Conservation (phyloP, 805 yeast genomes). For the Ascoidea tarda region DNA sequence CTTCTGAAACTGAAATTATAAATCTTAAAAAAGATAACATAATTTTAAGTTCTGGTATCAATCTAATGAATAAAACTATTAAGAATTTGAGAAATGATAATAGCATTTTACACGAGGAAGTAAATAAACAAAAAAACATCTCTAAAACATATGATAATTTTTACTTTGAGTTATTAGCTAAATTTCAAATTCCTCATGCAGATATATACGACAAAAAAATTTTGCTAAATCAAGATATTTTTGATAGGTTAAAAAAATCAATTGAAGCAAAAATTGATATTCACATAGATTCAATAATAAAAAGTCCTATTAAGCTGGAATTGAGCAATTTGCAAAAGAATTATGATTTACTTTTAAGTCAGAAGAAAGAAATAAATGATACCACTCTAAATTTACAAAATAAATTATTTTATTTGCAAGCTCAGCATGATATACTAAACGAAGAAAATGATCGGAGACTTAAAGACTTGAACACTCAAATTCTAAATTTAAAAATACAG, state of each 20-base stretch:
- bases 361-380: too few relatives aligned
- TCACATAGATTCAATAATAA: too few relatives aligned
- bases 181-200: background rate
- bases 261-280: background rate
- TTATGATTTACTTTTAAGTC: background rate
- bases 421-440: background rate
- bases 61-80: too few relatives aligned
- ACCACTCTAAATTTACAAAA: too few relatives aligned
- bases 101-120: too few relatives aligned
- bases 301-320: too few relatives aligned
- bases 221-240: background rate
- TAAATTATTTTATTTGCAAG: too few relatives aligned
- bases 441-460: background rate
- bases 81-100: background rate
- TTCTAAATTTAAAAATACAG: too few relatives aligned
- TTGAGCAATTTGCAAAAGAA: background rate
- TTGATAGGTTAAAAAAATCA: too few relatives aligned
- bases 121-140: too few relatives aligned
- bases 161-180: background rate
- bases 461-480: too few relatives aligned
- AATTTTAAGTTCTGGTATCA: background rate
- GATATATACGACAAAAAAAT: background rate
- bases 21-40: background rate
- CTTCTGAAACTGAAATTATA: too few relatives aligned
- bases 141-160: background rate